Evolutionary conservation across 129 eudicot genomes (phyloP), one percentile per base, ranked within the genome.

Genomic region (Apium graveolens): DNA sequence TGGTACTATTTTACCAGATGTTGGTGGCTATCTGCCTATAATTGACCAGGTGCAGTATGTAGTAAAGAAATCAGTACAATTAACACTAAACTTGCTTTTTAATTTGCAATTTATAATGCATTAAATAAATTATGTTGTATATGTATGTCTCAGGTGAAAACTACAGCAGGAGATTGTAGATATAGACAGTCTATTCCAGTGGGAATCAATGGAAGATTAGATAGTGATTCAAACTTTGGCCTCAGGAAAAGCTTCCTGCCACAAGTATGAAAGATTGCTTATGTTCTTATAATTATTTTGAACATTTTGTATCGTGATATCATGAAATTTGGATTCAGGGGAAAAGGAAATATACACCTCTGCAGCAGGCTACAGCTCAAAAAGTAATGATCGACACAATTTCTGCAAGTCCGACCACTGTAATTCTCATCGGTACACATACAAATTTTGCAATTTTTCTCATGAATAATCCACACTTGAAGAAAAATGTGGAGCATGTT

Each of bases 21-120:
- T 93, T 78, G 98, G 98, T 68, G 98, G 98, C 45, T 93, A 91
- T 82, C 87, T 83, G 66, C 96, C 98, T 32, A 74, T 93, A 24
- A 91, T 93, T 49, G 98, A 93, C 79, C 98, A 93, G 96, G 98
- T 91, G 34, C 60, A 4, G 98, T 91, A 48, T 46, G 21, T 46
- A 16, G 21, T 46, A 14, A 0, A 16, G 24, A 17, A 48, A 21
- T 53, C n/a, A 49, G 8, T 49, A 16, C 18, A 49, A 0, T 43
- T 49, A 3, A 18, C 21, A 20, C 5, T 18, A 0, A 18, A 51
- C 60, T 18, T 51, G 24, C 21, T 51, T 51, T 7, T 51, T 51
- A 7, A 51, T 18, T 18, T 51, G 60, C 60, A 48, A 17, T 46
- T 13, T 46, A 46, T 48, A 48, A 16, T 48, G 55, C 55, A 48